A percentile compares a stretch with the other conserved stretches of the same genome.
Evolutionary conservation across 495 filamentous ascomycete genomes (phyloP).

Genomic region (Aspergillus asperescens): DNA sequence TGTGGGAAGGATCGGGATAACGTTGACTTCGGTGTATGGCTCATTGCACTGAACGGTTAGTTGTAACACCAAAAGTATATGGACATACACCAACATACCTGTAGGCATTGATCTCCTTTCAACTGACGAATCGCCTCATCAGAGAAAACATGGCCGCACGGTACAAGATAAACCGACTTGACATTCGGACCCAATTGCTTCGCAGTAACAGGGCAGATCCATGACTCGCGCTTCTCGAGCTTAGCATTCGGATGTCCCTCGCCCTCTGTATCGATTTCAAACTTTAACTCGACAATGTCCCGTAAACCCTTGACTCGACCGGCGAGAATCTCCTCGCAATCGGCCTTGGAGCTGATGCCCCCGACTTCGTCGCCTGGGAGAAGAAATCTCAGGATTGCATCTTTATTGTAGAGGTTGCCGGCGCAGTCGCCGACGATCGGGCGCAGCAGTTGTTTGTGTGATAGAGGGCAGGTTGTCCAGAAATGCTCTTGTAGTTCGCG

Average conservation of each 20-base stretch:
- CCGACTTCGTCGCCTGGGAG: constrained; percentile 57
- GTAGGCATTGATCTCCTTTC: constrained; percentile 54
- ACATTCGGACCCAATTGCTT: constrained; percentile 77
- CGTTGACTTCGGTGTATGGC: constrained; percentile 65
- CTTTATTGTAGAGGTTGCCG: constrained; percentile 92
- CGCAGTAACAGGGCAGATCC: constrained; percentile 82
- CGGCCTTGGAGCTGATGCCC: constrained; percentile 46
- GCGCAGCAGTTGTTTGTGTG: constrained; percentile 62
- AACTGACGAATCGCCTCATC: constrained; percentile 80
- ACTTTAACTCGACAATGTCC: constrained; percentile 86
- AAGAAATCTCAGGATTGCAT: constrained; percentile 77
- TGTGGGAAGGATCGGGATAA: constrained; percentile 75
- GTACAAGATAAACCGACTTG: constrained; percentile 84
- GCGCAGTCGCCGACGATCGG: constrained; percentile 80
- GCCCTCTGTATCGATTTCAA: constrained; percentile 52
- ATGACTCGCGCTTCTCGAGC: constrained; percentile 49
- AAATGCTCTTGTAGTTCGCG: constrained; percentile 75
- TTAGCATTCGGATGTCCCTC: constrained; percentile 29
- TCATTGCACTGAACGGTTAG: constrained; percentile 57
- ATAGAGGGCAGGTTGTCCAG: constrained; percentile 84
- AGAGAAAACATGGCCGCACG: constrained; percentile 92
- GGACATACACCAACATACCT: constrained; percentile 34
- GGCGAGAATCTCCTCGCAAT: constrained; percentile 62
- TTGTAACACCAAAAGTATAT: not conserved
- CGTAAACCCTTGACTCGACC: constrained; percentile 73